Base-by-base conservation (phyloP, 2,329 filamentous ascomycete genomes). In the Ophiognomonia clavigignenti-juglandacearum region DNA sequence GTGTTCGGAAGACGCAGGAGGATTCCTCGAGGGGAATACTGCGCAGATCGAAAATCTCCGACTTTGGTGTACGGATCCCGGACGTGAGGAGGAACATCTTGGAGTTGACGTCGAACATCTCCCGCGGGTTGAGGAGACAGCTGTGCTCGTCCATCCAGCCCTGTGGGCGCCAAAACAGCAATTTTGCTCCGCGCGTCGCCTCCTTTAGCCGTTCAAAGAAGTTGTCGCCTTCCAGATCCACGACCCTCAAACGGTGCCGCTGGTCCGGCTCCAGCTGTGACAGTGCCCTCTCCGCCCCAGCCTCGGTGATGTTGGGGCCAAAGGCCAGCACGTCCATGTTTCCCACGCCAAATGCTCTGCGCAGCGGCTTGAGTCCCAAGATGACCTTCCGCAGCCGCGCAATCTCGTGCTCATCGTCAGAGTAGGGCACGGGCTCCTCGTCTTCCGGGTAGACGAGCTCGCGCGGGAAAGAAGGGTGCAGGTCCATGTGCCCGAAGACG, bases 161-260 rank as follows among this genome's bases (percentile, higher is more conserved):
- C 37, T 57, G 56, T 5, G 56, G 56, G 11, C 56, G 38, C 56
- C 56, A 57, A 40, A 57, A 57, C 18, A 56, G 48, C 11, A 57
- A 38, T 16, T 56, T 56, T 44, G 45, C 50, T 14, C 46, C 41
- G 24, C 43, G 19, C 4, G 45, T 47, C 3, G 45, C 38, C 26
- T 45, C 22, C 4, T 34, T 44, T 8, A 57, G 48, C 34, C 54
- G 41, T 5, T 41, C 27, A 7, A 19, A 22, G 10, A 53, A 29
- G 9, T 35, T 40, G 3, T 27, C 36, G 14, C 41, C 29, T 6
- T 56, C 44, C 14, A 57, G 44, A 14, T 56, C 47, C 16, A 57
- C 38, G 20, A 56, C 42, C 2, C 29, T 37, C 3, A 54, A 52
- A 6, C 46, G 44, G 32, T 57, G 56, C 6, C 53, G 48, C 41